Percentiles rank a stretch among this genome's conserved stretches.
phyloP scores from a whole-genome alignment of 768 basidiomycete genomes.

The Lactarius vividus region DNA sequence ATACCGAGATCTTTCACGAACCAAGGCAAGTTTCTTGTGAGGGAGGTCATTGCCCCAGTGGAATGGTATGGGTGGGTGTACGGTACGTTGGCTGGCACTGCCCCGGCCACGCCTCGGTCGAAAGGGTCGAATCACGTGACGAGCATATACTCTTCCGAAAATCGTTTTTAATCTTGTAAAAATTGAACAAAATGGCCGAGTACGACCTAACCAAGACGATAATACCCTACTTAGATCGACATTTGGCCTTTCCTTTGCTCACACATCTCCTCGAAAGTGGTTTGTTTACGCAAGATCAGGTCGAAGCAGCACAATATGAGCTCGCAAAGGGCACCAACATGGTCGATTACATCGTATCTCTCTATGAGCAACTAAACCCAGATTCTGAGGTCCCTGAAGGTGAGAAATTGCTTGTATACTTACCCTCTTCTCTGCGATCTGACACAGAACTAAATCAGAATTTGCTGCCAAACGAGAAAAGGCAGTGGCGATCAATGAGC shows the following conservation, averaged over 20 bases:
- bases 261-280: constrained; percentile 77
- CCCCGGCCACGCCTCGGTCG: background rate
- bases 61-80: background rate
- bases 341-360: constrained; percentile 86
- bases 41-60: constrained; percentile 52
- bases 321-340: constrained; percentile 97
- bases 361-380: constrained; percentile 78
- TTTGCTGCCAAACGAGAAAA: constrained; percentile 79
- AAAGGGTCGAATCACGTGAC: constrained; percentile 4
- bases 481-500: constrained; percentile 80
- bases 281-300: constrained; percentile 74
- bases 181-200: constrained; percentile 64
- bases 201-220: constrained; percentile 89
- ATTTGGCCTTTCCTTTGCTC: constrained; percentile 90
- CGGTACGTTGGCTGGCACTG: background rate
- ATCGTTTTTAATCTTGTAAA: background rate
- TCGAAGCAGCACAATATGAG: constrained; percentile 93
- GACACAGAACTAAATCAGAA: constrained; percentile 48
- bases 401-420: constrained; percentile 35
- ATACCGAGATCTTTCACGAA: constrained; percentile 79
- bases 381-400: constrained; percentile 68
- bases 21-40: constrained; percentile 84
- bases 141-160: background rate
- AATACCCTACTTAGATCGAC: constrained; percentile 90
- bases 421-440: constrained; percentile 4